Conservation (phyloP, 805 yeast species). For the Millerozyma acaciae region DNA sequence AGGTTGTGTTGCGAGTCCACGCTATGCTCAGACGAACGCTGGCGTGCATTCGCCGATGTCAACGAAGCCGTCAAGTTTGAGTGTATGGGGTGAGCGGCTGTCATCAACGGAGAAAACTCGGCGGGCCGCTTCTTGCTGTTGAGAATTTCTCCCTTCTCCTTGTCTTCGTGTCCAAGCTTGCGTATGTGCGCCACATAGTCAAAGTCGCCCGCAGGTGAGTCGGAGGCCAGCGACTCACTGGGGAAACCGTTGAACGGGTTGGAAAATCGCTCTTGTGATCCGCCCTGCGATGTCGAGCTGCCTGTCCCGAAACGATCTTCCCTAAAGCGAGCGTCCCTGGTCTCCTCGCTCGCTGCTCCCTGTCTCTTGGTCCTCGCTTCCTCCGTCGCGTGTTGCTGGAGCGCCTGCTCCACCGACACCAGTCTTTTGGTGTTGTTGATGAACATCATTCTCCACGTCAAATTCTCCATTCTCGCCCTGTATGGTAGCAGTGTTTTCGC, state of each 20-base stretch:
- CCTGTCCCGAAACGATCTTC: not conserved
- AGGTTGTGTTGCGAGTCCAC: slow-evolving; percentile 9
- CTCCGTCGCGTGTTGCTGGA: no score
- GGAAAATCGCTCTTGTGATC: no score
- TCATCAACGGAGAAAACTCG: slow-evolving; percentile 13
- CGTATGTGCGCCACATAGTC: slow-evolving; percentile 64
- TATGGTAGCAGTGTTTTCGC: slow-evolving; percentile 76
- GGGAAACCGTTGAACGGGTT: no score
- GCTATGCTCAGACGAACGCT: slow-evolving; percentile 2
- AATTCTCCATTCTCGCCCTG: slow-evolving; percentile 71
- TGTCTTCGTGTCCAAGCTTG: slow-evolving; percentile 45
- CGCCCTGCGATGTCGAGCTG: no score
- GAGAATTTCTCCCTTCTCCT: slow-evolving; percentile 1
- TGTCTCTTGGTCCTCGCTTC: not conserved
- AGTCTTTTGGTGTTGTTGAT: slow-evolving; percentile 29
- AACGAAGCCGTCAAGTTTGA: slow-evolving; percentile 13
- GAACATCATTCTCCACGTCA: slow-evolving; percentile 86
- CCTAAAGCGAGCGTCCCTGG: not conserved
- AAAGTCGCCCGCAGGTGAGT: slow-evolving; percentile 51
- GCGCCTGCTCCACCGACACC: not conserved
- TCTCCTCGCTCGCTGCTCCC: not conserved
- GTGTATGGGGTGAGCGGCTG: slow-evolving; percentile 4
- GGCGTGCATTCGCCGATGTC: slow-evolving; percentile 2
- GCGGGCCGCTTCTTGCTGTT: slow-evolving; percentile 17
- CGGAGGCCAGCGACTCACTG: slow-evolving; percentile 20